Evolutionary conservation across 495 filamentous ascomycete genomes (phyloP).

Genomic region (Mytilinidion resinicola): DNA sequence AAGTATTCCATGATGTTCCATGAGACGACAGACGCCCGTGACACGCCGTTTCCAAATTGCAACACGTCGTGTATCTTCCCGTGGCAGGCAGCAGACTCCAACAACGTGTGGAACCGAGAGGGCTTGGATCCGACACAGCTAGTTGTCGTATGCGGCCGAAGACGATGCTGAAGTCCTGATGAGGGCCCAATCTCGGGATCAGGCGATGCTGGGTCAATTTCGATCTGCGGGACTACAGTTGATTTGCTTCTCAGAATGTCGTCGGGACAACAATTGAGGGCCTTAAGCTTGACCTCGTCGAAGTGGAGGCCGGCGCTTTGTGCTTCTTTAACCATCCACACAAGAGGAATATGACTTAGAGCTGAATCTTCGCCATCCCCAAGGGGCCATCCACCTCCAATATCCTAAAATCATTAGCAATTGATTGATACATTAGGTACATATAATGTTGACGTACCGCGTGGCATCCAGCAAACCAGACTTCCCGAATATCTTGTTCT

Average conservation of each 20-base stretch:
- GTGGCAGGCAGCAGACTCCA: constrained; percentile 52
- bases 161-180: neutral
- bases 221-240: constrained; percentile 16
- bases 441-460: constrained; percentile 34
- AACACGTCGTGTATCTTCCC: constrained; percentile 73
- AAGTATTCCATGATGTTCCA: constrained; percentile 86
- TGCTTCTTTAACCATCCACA: constrained; percentile 82
- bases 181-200: neutral
- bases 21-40: constrained; percentile 51
- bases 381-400: constrained; percentile 78
- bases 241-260: constrained; percentile 13
- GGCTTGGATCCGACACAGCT: neutral
- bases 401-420: constrained; percentile 42
- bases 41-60: constrained; percentile 57
- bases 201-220: constrained; percentile 24
- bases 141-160: neutral
- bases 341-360: constrained; percentile 67
- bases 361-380: constrained; percentile 48
- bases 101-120: constrained; percentile 45
- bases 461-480: constrained; percentile 81
- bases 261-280: constrained; percentile 56
- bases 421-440: neutral
- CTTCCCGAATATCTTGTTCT: constrained; percentile 70
- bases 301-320: constrained; percentile 66
- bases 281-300: constrained; percentile 59